Evolutionary conservation across 2,329 filamentous ascomycete species (phyloP).

Genomic region (Graphium sp.): DNA sequence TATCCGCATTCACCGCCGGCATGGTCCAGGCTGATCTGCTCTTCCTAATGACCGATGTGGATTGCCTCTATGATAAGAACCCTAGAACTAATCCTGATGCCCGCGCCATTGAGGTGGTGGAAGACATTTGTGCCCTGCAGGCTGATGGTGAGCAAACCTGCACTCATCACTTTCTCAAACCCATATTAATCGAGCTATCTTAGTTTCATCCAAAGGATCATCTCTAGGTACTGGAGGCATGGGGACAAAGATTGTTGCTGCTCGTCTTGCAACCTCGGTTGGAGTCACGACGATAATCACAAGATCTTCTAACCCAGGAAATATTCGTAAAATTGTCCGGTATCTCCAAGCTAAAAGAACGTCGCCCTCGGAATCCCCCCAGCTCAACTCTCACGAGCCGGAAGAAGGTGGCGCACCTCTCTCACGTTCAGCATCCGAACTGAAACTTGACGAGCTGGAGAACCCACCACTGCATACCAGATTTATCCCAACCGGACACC

Average conservation of each 20-base stretch:
- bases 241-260: slow-evolving; percentile 93
- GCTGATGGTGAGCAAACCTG: slow-evolving; percentile 68
- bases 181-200: too few relatives aligned
- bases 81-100: slow-evolving; percentile 74
- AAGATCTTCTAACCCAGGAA: slow-evolving; percentile 80
- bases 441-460: slow-evolving; percentile 16
- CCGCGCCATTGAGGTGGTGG: slow-evolving; percentile 77
- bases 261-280: slow-evolving; percentile 78
- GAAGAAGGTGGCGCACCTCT: slow-evolving; percentile 10
- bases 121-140: slow-evolving; percentile 67
- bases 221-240: slow-evolving; percentile 87
- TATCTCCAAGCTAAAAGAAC: slow-evolving; percentile 47
- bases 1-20: slow-evolving; percentile 88
- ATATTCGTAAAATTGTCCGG: slow-evolving; percentile 72
- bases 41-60: slow-evolving; percentile 97
- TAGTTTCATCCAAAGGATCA: slow-evolving; percentile 78
- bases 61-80: slow-evolving; percentile 94
- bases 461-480: slow-evolving; percentile 69
- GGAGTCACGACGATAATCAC: slow-evolving; percentile 95
- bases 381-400: slow-evolving; percentile 6
- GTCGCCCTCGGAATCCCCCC: slow-evolving; percentile 9
- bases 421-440: slow-evolving; percentile 23
- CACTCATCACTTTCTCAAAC: too few relatives aligned
- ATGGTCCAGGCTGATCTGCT: slow-evolving; percentile 96
- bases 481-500: slow-evolving; percentile 70